phyloP scores from a whole-genome alignment of 805 yeast genomes.

The Myxozyma melibiosi region DNA sequence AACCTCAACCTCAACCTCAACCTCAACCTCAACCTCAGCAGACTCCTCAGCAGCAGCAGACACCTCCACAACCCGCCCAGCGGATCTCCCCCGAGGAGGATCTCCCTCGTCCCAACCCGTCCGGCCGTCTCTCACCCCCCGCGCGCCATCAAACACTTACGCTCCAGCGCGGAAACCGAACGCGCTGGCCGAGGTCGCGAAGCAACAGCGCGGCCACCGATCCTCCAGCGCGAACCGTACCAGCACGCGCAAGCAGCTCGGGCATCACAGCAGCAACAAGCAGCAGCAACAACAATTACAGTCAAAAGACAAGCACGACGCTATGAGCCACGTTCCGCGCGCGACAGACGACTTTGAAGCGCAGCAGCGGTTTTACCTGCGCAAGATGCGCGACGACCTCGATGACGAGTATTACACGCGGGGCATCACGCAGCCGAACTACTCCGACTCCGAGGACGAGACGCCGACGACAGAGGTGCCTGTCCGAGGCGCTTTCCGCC shows the following conservation, averaged over 20 bases:
- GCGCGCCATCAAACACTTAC: conserved; percentile 37
- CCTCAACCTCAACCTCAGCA: background rate
- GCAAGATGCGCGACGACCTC: conserved; percentile 60
- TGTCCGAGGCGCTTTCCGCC: conserved; percentile 14
- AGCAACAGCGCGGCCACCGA: conserved; percentile 11
- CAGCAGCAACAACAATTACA: no score
- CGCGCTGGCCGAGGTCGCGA: conserved; percentile 7
- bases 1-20: background rate
- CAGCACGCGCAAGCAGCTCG: conserved; percentile 14
- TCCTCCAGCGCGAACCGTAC: conserved; percentile 30
- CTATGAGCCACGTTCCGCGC: conserved; percentile 8
- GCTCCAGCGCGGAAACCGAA: conserved; percentile 36
- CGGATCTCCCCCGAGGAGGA: background rate
- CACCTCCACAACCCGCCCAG: background rate
- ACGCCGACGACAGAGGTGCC: conserved; percentile 29
- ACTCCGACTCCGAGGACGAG: conserved; percentile 28
- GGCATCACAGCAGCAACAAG: conserved; percentile 7
- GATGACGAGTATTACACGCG: conserved; percentile 74
- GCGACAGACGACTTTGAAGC: conserved; percentile 40
- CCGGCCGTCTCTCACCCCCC: conserved; percentile 6
- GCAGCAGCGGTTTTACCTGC: conserved; percentile 69
- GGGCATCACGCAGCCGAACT: conserved; percentile 42
- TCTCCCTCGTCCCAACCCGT: background rate
- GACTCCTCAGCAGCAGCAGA: background rate
- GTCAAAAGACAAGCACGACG: no score